Conservation (phyloP, 805 yeast genomes). For the Dipodascus geniculatus region DNA sequence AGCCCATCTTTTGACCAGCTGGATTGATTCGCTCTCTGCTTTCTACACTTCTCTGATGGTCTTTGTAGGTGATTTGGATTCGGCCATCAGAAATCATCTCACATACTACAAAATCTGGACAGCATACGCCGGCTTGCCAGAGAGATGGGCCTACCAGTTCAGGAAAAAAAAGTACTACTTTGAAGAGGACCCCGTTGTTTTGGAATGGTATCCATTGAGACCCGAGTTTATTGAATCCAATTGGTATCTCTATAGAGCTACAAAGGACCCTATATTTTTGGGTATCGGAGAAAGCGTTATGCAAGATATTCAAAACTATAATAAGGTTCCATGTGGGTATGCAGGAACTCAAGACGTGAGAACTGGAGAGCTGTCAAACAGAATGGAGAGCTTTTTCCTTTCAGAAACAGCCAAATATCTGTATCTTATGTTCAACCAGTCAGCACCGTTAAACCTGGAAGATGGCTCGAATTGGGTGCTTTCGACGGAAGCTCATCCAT, state of each 20-base stretch:
- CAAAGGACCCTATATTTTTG: constrained; percentile 73
- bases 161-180: background rate
- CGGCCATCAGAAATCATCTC: constrained; percentile 51
- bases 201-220: constrained; percentile 87
- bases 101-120: constrained; percentile 70
- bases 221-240: constrained; percentile 91
- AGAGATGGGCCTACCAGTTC: constrained; percentile 48
- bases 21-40: constrained; percentile 84
- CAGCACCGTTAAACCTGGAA: constrained; percentile 37
- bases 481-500: constrained; percentile 87
- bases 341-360: constrained; percentile 62
- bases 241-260: constrained; percentile 70
- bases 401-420: constrained; percentile 82
- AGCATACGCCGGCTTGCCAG: constrained; percentile 72
- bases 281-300: constrained; percentile 61
- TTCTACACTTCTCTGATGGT: constrained; percentile 84
- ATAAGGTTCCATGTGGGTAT: constrained; percentile 64
- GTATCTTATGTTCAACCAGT: constrained; percentile 64
- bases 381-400: constrained; percentile 87
- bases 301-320: constrained; percentile 39
- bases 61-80: constrained; percentile 57
- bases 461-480: constrained; percentile 35
- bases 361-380: constrained; percentile 50
- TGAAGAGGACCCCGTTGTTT: constrained; percentile 25
- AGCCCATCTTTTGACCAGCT: constrained; percentile 41